Base-by-base conservation (phyloP, 768 basidiomycete species). In the Lentinus tigrinus region DNA sequence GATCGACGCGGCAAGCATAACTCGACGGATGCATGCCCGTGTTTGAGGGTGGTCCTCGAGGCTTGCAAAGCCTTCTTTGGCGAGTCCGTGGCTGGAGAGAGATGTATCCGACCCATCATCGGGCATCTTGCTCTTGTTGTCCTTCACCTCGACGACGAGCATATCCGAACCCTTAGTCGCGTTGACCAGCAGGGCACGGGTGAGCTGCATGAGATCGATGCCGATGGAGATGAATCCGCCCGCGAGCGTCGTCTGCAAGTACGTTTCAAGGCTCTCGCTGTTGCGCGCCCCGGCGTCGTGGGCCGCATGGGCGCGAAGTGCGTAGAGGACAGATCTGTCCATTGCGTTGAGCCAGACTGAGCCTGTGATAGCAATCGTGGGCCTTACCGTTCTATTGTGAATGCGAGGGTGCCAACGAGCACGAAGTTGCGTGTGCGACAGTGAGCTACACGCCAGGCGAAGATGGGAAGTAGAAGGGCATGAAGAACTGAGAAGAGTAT, bases 401-500 rank as follows among this genome's bases (percentile, higher is more conserved):
- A 75, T 3, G 52, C 27, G 3, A 69, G 51, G 2, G 72, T 74
- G 9, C 74, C 74, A 9, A 77, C 48, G 24, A 77, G 63, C 10
- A 81, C 58, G 1, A 69, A 26, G 4, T 69, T 73, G 17, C 78
- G 69, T 9, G 78, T 74, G 17, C 69, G 68, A 47, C 67, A 72
- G 44, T 72, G 56, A 16, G 65, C 54, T 23, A 75, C 42, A 7
- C 79, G 76, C 54, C 72, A 74, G 26, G 73, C 21, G 39, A 71
- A 66, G 24, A 80, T 49, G 10, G 77, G 77, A 3, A 77, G 31
- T 11, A 78, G 64, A 2, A 72, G 36, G 10, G 59, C 74, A 64
- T 79, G 79, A 16, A 78, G 65, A 3, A 71, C 61, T 10, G 73
- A 71, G 61, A 79, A 79, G 7, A 79, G 13, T 23, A 80, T 69